Base-by-base conservation (phyloP, 2,329 filamentous ascomycete genomes). In the Colletotrichum coccodes region DNA sequence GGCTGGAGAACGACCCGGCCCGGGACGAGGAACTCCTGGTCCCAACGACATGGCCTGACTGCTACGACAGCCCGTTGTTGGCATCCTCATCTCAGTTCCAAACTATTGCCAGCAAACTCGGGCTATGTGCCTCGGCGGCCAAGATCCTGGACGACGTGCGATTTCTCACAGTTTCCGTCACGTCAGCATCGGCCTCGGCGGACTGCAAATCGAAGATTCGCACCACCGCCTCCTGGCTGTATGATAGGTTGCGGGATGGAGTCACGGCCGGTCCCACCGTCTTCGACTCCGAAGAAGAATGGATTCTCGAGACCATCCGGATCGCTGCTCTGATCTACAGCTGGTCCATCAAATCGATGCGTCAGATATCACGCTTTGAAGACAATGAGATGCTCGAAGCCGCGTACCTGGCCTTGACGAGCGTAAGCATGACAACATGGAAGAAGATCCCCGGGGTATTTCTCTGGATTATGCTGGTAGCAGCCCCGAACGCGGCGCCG, bases 361-460 rank as follows among this genome's bases (percentile, higher is more conserved):
- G 64, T 3, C 76, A 73, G n/a, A 68, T 78, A 34, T 77, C 77
- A 8, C 36, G 59, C 38, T 70, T 75, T 32, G 73, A 74, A 8
- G 72, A 70, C 23, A 23, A 38, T 3, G n/a, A 40, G 23, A 38
- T 71, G 8, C 65, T 75, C 0, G 66, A 68, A 8, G 57, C 70
- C 30, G 72, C 78, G 8, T 78, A 74, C 65, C 52, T 57, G 23
- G 71, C 64, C 2, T 73, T 78, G 65, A 73, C 72, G 63, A 61
- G 58, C 9, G 73, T 78, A 6, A 72, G 71, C 9, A 59, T 78
- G 5, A 71, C 69, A 18, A 60, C 71, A 4, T 79, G 77, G 77
- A 78, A 77, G 60, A 54, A 62, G 21, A 74, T 75, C 3, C 77
- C 76, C 0, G 77, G 76, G 3, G 72, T 78, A 1, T 79, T 77